Conservation (phyloP, 352 stramenopile species). For the Pythium aristosporum region DNA sequence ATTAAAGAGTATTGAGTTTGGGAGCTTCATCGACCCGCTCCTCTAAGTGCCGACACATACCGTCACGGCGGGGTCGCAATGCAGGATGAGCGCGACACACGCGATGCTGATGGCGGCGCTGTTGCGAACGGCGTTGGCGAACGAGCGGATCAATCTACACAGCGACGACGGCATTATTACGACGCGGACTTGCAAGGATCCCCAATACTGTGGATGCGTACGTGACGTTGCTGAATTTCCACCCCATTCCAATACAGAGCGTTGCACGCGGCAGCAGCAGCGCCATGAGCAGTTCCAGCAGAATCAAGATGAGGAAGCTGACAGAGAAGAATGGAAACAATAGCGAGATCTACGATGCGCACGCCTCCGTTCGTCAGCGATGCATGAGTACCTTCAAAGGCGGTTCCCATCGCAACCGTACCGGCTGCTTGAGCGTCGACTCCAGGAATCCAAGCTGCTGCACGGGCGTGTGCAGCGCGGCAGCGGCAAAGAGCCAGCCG, state of each 20-base stretch:
- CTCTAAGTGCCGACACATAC: conserved; percentile 16
- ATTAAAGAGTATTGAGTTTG: background rate
- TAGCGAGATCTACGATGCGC: conserved; percentile 60
- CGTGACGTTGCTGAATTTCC: conserved; percentile 70
- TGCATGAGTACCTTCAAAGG: background rate
- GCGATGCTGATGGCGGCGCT: conserved; percentile 80
- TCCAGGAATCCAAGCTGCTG: conserved; percentile 70
- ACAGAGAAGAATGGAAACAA: conserved; percentile 86
- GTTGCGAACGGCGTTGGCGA: conserved; percentile 81
- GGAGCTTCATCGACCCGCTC: background rate
- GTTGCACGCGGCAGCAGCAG: conserved; percentile 58
- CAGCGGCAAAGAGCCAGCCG: conserved; percentile 78
- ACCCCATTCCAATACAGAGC: conserved; percentile 52
- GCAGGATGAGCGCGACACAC: conserved; percentile 79
- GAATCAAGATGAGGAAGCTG: conserved; percentile 73
- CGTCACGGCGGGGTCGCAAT: conserved; percentile 71
- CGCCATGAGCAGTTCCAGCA: conserved; percentile 70
- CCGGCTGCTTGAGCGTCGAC: conserved; percentile 83
- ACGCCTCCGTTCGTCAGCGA: background rate
- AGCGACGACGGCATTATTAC: background rate
- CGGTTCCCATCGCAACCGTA: conserved; percentile 22
- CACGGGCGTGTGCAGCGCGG: conserved; percentile 71
- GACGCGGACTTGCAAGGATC: background rate
- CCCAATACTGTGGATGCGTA: conserved; percentile 25
- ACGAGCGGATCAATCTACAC: conserved; percentile 61